phyloP scores from a whole-genome alignment of 345 rosid genomes.

The Rhizophora apiculata region DNA sequence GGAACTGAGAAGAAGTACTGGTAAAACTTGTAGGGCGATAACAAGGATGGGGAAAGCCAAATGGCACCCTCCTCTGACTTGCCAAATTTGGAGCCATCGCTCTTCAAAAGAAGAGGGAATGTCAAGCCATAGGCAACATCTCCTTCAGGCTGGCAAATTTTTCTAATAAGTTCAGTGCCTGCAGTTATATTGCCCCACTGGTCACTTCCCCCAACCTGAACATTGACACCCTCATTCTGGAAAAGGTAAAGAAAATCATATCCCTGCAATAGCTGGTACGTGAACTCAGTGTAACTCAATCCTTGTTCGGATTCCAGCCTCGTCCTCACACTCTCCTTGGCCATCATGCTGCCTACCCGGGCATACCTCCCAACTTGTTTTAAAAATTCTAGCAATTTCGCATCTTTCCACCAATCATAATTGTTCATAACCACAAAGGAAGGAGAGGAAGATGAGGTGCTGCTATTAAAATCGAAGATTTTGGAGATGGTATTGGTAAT shows the following conservation, averaged over 20 bases:
- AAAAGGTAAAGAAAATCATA: slow-evolving; percentile 73
- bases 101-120: slow-evolving; percentile 81
- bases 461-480: slow-evolving; percentile 39
- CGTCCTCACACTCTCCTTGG: slow-evolving; percentile 89
- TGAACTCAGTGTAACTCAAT: slow-evolving; percentile 91
- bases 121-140: slow-evolving; percentile 68
- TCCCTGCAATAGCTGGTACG: slow-evolving; percentile 88
- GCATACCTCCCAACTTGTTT: slow-evolving; percentile 78
- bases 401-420: slow-evolving; percentile 96
- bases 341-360: slow-evolving; percentile 79
- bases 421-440: slow-evolving; percentile 60
- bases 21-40: slow-evolving; percentile 89
- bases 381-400: slow-evolving; percentile 70
- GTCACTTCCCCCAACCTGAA: slow-evolving; percentile 97
- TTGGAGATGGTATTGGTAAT: slow-evolving; percentile 43
- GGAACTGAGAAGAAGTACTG: slow-evolving; percentile 94
- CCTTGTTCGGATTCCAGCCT: slow-evolving; percentile 94
- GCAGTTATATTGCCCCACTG: slow-evolving; percentile 98
- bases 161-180: slow-evolving; percentile 83
- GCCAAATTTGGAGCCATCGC: slow-evolving; percentile 92
- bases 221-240: slow-evolving; percentile 67
- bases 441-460: not conserved
- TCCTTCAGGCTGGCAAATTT: slow-evolving; percentile 68
- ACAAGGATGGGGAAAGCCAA: slow-evolving; percentile 71
- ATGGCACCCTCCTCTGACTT: slow-evolving; percentile 98